Evolutionary conservation across 139 green algal genomes (phyloP), one percentile per base, ranked within the genome.

Genomic region (Bryopsis sp.): DNA sequence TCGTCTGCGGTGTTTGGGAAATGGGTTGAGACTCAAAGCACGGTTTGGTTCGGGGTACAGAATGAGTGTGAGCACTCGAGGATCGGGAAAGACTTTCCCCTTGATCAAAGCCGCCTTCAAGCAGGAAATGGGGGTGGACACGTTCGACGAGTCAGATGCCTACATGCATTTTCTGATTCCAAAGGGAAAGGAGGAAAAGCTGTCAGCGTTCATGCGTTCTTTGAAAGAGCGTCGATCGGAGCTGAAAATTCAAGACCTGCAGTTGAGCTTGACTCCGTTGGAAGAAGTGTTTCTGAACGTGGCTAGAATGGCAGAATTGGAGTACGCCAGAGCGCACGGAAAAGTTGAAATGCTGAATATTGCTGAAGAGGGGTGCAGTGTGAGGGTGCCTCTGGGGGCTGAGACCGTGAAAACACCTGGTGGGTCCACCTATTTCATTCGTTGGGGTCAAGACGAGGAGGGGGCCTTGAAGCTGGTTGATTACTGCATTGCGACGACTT

Each of bases 21-120:
- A 77, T 7, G 67, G 82, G 26, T 86, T 94, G 74, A 87, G 91
- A 69, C 83, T 97, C 32, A 96, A 97, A 73, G 78, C 47, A 60
- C 74, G 81, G 35, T 96, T 95, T 68, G 86, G 84, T 2, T 78
- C 79, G 8, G 88, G 87, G 54, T 86, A 85, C 66, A 76, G 69
- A 26, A 48, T 83, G 58, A 72, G 74, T 33, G 31, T 79, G 64
- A 72, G 71, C n/a, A 24, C 77, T 39, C 22, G 39, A 43, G 31
- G 8, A 65, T 3, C 26, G 4, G 5, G 32, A 31, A 61, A 8
- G 6, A 61, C 8, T 33, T 22, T 33, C 43, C 15, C 4, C 28
- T 6, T 39, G 3, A 43, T 63, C 38, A 46, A 64, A 57, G 31
- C 36, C 46, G 19, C 58, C 54, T 38, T 68, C 34, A 71, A 58